Base-by-base conservation (phyloP, 2,329 filamentous ascomycete genomes). In the Penicillium sp. region DNA sequence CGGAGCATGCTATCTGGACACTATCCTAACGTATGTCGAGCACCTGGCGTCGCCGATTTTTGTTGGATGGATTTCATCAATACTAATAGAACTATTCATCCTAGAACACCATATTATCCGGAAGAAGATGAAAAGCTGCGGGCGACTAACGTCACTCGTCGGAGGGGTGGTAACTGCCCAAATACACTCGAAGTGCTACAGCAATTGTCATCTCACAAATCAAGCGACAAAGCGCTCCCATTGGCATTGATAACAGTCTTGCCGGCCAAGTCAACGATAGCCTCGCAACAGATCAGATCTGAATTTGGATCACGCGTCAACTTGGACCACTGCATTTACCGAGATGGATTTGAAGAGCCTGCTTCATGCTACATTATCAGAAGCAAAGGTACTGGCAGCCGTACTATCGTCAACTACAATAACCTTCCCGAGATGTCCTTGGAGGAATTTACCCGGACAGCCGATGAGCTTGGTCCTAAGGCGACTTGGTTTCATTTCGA, bases 401-500 rank as follows among this genome's bases (percentile, higher is more conserved):
- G 90, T 48, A 92, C 89, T 0, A 85, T 92, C 59, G 85, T 92
- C 59, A 92, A 88, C 73, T 85, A 87, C 74, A 91, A 87, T 68
- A 81, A 83, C 59, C 80, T 92, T 38, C 83, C 83, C 0, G 89
- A 92, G 65, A 90, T 92, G 87, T 87, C 82, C 6, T 64, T 75
- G 4, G 76, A 77, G 7, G 89, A 92, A 74, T 91, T 92, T 61
- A 70, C 73, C 16, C 61, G 59, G 13, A 76, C 83, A 22, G 80
- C 77, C 40, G 71, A 78, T 25, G 70, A 66, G 26, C 73, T 86
- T 51, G 68, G 69, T 4, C 60, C 65, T n/a, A 52, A 70, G 8
- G 68, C 75, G 38, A 66, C 63, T 6, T 91, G 87, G 88, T 89
- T 87, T 79, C 89, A 92, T 78, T 92, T 91, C 67, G 89, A 92